A percentile compares a stretch with the other conserved stretches of the same genome.
Evolutionary conservation across 257 asterid genomes (phyloP).

Genomic region (Capsicum baccatum): DNA sequence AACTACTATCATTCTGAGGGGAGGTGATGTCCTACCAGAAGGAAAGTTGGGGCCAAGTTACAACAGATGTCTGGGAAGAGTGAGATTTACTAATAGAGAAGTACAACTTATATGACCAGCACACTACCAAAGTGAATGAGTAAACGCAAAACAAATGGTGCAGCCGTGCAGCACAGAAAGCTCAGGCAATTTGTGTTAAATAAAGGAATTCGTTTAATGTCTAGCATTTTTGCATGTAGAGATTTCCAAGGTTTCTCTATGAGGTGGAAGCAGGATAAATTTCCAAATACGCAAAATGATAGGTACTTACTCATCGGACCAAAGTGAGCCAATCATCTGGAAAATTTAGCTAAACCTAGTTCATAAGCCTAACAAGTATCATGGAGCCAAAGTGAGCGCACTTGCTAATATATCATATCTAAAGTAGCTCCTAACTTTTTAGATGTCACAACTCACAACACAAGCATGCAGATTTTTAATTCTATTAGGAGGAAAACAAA

Average conservation of each 20-base stretch:
- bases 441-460: conserved; percentile 1
- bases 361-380: background rate
- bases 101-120: background rate
- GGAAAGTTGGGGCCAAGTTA: conserved; percentile 5
- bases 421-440: conserved; percentile 4
- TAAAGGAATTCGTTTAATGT: background rate
- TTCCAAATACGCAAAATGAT: background rate
- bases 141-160: background rate
- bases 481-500: conserved; percentile 14
- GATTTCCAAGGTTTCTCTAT: background rate
- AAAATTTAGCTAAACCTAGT: background rate
- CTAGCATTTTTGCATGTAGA: background rate
- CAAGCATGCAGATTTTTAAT: background rate
- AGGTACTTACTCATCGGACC: background rate
- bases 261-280: background rate
- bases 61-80: background rate
- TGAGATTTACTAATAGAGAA: background rate
- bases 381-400: background rate
- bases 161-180: background rate
- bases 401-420: background rate
- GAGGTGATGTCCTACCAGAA: background rate
- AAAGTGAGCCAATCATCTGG: background rate
- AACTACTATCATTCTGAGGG: conserved; percentile 52
- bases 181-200: background rate
- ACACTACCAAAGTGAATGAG: background rate